Evolutionary conservation across 768 basidiomycete genomes (phyloP).

Genomic region (Leccinum boreale): DNA sequence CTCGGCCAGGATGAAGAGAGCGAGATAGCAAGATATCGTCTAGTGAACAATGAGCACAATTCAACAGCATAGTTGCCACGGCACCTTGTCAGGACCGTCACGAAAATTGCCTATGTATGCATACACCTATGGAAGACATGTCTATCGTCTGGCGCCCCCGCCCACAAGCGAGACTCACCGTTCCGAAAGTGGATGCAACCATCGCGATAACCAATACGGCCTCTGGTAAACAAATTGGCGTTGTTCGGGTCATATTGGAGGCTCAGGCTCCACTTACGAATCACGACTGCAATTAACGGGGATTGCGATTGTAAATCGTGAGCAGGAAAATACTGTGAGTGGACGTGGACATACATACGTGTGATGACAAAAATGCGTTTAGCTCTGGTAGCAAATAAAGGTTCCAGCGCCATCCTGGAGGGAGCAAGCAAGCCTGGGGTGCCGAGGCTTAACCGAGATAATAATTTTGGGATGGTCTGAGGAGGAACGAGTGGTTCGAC

Average conservation of each 20-base stretch:
- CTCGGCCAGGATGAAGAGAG: conserved; percentile 81
- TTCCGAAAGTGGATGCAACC: conserved; percentile 67
- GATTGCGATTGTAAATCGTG: conserved; percentile 7
- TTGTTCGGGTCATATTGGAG: background rate
- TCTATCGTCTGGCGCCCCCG: background rate
- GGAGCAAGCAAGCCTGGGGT: conserved; percentile 11
- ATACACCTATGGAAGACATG: conserved; percentile 43
- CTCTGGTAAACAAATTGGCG: conserved; percentile 44
- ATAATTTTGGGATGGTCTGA: background rate
- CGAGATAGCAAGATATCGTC: conserved; percentile 84
- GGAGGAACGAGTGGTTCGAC: background rate
- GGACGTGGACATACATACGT: conserved; percentile 54
- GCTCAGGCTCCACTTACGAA: conserved; percentile 49
- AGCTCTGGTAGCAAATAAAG: conserved; percentile 67
- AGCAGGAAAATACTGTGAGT: conserved; percentile 1
- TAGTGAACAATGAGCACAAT: conserved; percentile 26
- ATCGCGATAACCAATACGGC: conserved; percentile 70
- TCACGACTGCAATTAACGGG: conserved; percentile 38
- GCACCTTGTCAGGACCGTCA: conserved; percentile 51
- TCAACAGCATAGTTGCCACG: background rate
- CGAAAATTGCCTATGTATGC: conserved; percentile 23
- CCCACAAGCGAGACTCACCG: conserved; percentile 39
- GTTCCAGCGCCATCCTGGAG: conserved; percentile 62
- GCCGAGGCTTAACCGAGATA: conserved; percentile 12
- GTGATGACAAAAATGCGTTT: conserved; percentile 70